Percentiles rank a stretch among this genome's conserved stretches.
phyloP scores from a whole-genome alignment of 495 filamentous ascomycete species.

The Podospora pseudopauciseta region DNA sequence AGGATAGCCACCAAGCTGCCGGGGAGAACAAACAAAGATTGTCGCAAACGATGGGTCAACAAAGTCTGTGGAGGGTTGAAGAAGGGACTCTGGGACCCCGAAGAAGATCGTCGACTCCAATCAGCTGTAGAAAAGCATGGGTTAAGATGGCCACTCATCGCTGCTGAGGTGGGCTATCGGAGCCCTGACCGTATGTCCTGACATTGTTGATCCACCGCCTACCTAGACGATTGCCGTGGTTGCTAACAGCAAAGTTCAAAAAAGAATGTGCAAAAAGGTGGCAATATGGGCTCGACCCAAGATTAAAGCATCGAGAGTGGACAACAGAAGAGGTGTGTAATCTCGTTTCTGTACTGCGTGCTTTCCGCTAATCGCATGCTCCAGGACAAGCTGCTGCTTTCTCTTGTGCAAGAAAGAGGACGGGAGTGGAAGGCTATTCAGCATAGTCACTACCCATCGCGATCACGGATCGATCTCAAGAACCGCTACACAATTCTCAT shows the following conservation, averaged over 20 bases:
- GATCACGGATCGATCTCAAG: conserved; percentile 7
- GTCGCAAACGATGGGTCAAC: conserved; percentile 10
- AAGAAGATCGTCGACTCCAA: conserved; percentile 5
- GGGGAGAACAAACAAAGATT: conserved; percentile 9
- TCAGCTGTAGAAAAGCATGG: conserved; percentile 8
- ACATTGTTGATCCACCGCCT: not conserved
- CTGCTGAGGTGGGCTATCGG: conserved; percentile 7
- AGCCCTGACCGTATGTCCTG: conserved; percentile 5
- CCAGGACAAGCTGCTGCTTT: conserved; percentile 3
- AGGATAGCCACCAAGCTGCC: conserved; percentile 9
- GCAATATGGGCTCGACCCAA: conserved; percentile 8
- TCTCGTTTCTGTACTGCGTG: not conserved
- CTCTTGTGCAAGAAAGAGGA: conserved; percentile 5
- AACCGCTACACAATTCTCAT: conserved; percentile 9
- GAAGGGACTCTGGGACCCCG: conserved; percentile 8
- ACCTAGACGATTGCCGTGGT: not conserved
- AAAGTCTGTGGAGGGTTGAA: conserved; percentile 8
- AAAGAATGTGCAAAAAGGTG: conserved; percentile 8
- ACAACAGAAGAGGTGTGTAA: not conserved
- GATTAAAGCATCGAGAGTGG: conserved; percentile 9
- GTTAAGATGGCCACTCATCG: conserved; percentile 4
- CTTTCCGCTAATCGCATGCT: not conserved
- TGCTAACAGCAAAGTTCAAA: not conserved
- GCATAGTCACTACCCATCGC: conserved; percentile 8
- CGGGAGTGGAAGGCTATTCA: conserved; percentile 7